Conservation (phyloP, 2,329 filamentous ascomycete species). For the Colletotrichum destructivum region DNA sequence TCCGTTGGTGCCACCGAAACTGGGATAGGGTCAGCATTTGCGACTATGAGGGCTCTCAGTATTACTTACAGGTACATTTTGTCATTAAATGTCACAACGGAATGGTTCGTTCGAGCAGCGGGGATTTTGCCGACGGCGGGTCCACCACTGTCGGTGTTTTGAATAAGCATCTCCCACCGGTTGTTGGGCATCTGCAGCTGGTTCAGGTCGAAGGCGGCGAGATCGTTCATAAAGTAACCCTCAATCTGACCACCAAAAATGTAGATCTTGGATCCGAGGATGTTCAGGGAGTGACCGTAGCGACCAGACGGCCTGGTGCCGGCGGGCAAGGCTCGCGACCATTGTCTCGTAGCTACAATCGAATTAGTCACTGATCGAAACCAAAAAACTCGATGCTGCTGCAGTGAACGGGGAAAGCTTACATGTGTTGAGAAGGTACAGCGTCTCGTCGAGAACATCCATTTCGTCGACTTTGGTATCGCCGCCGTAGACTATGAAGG, state of each 20-base stretch:
- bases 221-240: slow-evolving; percentile 97
- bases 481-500: slow-evolving; percentile 98
- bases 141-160: slow-evolving; percentile 76
- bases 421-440: slow-evolving; percentile 99
- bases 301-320: slow-evolving; percentile 89
- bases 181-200: slow-evolving; percentile 92
- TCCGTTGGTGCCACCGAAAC: slow-evolving; percentile 98
- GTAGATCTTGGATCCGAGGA: slow-evolving; percentile 96
- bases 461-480: slow-evolving; percentile 97
- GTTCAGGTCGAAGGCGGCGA: slow-evolving; percentile 95
- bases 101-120: slow-evolving; percentile 94
- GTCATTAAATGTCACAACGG: slow-evolving; percentile 91
- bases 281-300: slow-evolving; percentile 97
- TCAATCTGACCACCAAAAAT: slow-evolving; percentile 98
- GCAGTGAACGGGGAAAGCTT: slow-evolving; percentile 58
- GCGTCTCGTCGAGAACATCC: slow-evolving; percentile 92
- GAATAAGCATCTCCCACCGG: slow-evolving; percentile 93
- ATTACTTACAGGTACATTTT: slow-evolving; percentile 88
- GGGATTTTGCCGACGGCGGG: slow-evolving; percentile 76
- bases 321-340: slow-evolving; percentile 93
- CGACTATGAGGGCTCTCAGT: not conserved
- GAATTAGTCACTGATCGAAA: slow-evolving; percentile 13
- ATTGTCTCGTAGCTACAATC: slow-evolving; percentile 89
- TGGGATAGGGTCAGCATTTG: slow-evolving; percentile 53
- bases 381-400: not conserved